phyloP scores from a whole-genome alignment of 2,329 filamentous ascomycete species.

The Arthroderma uncinatum region DNA sequence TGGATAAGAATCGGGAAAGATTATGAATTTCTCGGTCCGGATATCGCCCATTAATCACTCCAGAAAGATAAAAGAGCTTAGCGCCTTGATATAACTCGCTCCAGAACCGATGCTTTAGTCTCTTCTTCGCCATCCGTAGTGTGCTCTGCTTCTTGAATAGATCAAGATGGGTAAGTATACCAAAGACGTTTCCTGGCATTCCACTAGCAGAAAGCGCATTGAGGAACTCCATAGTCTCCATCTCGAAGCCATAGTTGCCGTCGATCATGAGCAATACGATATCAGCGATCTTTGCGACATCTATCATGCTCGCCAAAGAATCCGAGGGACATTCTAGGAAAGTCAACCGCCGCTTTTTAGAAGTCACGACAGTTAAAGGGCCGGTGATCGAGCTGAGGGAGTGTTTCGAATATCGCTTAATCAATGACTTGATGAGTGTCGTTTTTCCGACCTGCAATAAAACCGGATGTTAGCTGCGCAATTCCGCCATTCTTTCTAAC shows the following conservation, averaged over 20 bases:
- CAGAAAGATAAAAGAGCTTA: slow-evolving; percentile 91
- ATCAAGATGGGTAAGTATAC: slow-evolving; percentile 90
- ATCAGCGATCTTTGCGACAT: slow-evolving; percentile 92
- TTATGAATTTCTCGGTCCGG: slow-evolving; percentile 96
- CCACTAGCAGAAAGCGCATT: slow-evolving; percentile 87
- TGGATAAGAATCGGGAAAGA: slow-evolving; percentile 82
- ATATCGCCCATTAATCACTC: slow-evolving; percentile 92
- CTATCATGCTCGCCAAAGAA: slow-evolving; percentile 90
- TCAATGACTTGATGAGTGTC: slow-evolving; percentile 85
- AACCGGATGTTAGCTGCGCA: slow-evolving; percentile 1
- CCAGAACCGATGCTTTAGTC: slow-evolving; percentile 92
- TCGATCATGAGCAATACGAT: slow-evolving; percentile 98
- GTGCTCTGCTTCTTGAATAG: slow-evolving; percentile 89
- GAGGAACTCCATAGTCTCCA: slow-evolving; percentile 99
- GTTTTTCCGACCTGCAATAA: slow-evolving; percentile 61
- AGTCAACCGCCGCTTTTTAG: slow-evolving; percentile 86
- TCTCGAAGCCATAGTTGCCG: slow-evolving; percentile 96
- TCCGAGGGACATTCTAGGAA: slow-evolving; percentile 94
- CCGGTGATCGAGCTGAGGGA: slow-evolving; percentile 80
- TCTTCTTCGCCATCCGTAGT: slow-evolving; percentile 87
- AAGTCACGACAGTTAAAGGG: slow-evolving; percentile 90
- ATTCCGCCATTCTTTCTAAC: background rate
- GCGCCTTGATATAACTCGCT: slow-evolving; percentile 93
- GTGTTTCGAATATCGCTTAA: slow-evolving; percentile 91
- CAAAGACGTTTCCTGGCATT: slow-evolving; percentile 98